Conservation (phyloP, 139 green algal species). For the Coccomyxa sp. region DNA sequence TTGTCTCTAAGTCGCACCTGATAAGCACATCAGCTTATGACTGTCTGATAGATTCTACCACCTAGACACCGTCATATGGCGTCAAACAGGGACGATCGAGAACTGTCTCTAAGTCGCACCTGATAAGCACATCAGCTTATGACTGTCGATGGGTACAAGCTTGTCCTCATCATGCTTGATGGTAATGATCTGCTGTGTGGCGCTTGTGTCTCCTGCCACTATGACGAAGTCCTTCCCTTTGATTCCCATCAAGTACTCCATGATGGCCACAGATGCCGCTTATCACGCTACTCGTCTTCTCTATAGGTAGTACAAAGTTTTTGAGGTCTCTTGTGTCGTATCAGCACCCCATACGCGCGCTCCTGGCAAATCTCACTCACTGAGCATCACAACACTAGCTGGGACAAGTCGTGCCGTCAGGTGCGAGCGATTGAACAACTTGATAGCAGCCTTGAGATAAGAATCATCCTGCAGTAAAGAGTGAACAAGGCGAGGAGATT, state of each 20-base stretch:
- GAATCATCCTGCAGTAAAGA: too few species aligned
- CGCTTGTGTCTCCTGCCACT: conserved; percentile 85
- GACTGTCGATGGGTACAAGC: conserved; percentile 63
- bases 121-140: conserved; percentile 61
- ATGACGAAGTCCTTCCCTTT: conserved; percentile 92
- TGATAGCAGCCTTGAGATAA: too few species aligned
- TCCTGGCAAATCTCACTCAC: too few species aligned
- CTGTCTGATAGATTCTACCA: not conserved
- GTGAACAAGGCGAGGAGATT: too few species aligned
- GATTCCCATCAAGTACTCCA: conserved; percentile 77
- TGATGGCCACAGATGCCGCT: conserved; percentile 23
- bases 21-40: conserved; percentile 65
- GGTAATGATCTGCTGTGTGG: conserved; percentile 88
- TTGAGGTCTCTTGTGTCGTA: too few species aligned
- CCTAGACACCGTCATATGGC: not conserved
- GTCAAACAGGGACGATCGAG: too few species aligned
- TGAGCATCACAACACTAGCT: too few species aligned
- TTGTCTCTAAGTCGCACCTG: not conserved
- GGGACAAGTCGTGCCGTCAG: too few species aligned
- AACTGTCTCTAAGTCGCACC: not conserved
- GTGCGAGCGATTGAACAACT: too few species aligned
- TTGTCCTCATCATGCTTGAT: conserved; percentile 96
- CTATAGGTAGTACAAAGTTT: too few species aligned
- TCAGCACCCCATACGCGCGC: too few species aligned
- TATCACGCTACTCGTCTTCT: too few species aligned